A percentile compares a stretch with the other conserved stretches of the same genome.
phyloP scores from a whole-genome alignment of 75 land plant species.

The Pinus tabuliformis region DNA sequence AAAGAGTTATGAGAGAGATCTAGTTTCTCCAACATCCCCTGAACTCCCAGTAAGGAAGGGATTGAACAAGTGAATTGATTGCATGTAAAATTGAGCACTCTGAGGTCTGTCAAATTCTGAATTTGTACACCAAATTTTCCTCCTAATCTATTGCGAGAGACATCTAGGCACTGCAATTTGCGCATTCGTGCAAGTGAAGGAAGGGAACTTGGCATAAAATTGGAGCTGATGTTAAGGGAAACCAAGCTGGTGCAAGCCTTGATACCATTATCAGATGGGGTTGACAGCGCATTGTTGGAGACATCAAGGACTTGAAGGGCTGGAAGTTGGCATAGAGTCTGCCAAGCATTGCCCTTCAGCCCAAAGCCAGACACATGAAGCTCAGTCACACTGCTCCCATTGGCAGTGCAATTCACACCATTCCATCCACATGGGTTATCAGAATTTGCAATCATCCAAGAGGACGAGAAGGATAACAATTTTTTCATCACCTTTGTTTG shows the following conservation, averaged over 20 bases:
- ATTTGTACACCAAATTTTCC: too few species aligned
- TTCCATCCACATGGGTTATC: background rate
- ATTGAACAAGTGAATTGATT: too few species aligned
- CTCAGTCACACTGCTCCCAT: background rate
- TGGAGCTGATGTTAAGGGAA: too few species aligned
- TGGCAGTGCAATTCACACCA: background rate
- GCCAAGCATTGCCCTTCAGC: background rate
- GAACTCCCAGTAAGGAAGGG: too few species aligned
- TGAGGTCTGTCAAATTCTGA: too few species aligned
- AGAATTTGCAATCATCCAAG: background rate
- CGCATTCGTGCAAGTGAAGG: too few species aligned
- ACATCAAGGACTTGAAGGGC: background rate
- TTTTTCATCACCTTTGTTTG: background rate
- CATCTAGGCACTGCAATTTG: too few species aligned
- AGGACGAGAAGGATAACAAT: background rate
- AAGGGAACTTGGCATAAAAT: too few species aligned
- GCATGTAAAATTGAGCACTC: too few species aligned
- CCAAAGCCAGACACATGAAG: background rate
- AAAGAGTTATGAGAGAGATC: too few species aligned
- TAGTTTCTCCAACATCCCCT: too few species aligned
- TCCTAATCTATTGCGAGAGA: too few species aligned
- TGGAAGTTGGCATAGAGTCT: background rate
- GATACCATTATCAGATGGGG: background rate
- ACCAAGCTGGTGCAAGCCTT: background rate
- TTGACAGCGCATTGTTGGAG: background rate